Percentiles rank a stretch among this genome's conserved stretches.
These are phyloP conservation scores for Fusarium pseudocircinatum DNA, from an alignment of 2,329 filamentous ascomycete species.

Conservation along the genomic window DNA sequence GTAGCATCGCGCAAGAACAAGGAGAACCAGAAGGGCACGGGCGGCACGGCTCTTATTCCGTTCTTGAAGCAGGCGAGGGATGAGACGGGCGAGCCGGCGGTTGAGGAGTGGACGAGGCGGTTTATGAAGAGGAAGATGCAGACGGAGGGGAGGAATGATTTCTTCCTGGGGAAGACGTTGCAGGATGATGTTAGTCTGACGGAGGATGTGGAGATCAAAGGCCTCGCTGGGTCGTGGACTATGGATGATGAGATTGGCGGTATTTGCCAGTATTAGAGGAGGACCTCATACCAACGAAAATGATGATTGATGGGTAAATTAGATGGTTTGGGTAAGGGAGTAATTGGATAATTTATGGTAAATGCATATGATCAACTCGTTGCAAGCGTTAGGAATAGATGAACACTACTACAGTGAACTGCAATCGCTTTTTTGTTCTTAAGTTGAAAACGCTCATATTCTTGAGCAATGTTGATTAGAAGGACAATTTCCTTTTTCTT, in stretches of 20 bases:
- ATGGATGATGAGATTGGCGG: conserved; percentile 82
- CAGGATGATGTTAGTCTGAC: conserved; percentile 50
- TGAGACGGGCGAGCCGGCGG: conserved; percentile 92
- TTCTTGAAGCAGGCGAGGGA: conserved; percentile 97
- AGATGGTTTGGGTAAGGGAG: neutral
- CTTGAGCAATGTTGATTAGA: neutral
- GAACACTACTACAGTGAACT: neutral
- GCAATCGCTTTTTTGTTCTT: neutral
- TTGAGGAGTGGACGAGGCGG: conserved; percentile 69
- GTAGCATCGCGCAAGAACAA: conserved; percentile 62
- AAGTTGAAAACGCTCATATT: neutral
- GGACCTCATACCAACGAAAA: neutral
- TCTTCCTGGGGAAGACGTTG: conserved; percentile 66
- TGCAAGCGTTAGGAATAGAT: neutral
- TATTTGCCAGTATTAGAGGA: conserved; percentile 62
- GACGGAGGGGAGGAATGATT: conserved; percentile 62
- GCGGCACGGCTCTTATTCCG: conserved; percentile 91
- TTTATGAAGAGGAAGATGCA: conserved; percentile 65
- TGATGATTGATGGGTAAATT: neutral
- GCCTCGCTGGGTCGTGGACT: conserved; percentile 87
- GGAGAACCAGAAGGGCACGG: conserved; percentile 82
- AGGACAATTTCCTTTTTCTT: neutral
- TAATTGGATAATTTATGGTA: conserved; percentile 4
- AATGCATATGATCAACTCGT: neutral
- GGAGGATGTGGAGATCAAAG: conserved; percentile 63